A percentile compares a stretch with the other conserved stretches of the same genome.
Evolutionary conservation across 306 rosid species (phyloP).

Genomic region (Erythrophleum fordii): DNA sequence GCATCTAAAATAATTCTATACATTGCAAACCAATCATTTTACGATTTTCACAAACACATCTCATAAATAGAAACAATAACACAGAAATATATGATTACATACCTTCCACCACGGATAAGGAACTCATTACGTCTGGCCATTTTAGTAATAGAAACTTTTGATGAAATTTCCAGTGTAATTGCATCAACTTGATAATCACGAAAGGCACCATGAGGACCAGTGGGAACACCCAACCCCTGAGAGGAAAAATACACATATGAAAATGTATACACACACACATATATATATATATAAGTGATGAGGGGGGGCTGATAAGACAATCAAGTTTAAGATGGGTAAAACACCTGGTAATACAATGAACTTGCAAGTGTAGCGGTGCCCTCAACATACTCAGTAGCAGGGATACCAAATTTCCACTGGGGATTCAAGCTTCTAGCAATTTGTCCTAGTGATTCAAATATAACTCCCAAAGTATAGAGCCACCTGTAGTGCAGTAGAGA

Average conservation of each 20-base stretch:
- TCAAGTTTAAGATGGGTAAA: constrained; percentile 24
- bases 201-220: constrained; percentile 95
- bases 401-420: constrained; percentile 86
- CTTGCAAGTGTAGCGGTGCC: constrained; percentile 95
- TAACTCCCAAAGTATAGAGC: constrained; percentile 76
- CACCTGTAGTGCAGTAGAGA: constrained; percentile 65
- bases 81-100: constrained; percentile 38
- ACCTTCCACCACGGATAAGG: constrained; percentile 84
- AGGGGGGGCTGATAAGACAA: not conserved
- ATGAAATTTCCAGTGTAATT: constrained; percentile 81
- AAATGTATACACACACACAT: constrained; percentile 11
- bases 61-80: not conserved
- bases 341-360: constrained; percentile 87
- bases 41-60: constrained; percentile 10
- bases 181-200: constrained; percentile 99
- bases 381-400: constrained; percentile 84
- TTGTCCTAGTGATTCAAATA: constrained; percentile 71
- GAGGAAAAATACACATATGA: constrained; percentile 31
- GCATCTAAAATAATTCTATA: constrained; percentile 12
- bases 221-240: constrained; percentile 93
- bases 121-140: constrained; percentile 65
- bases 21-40: constrained; percentile 29
- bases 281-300: not conserved
- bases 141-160: constrained; percentile 60
- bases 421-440: constrained; percentile 67